Conservation (phyloP, 2,329 filamentous ascomycete genomes). For the Neoarthrinium moseri region DNA sequence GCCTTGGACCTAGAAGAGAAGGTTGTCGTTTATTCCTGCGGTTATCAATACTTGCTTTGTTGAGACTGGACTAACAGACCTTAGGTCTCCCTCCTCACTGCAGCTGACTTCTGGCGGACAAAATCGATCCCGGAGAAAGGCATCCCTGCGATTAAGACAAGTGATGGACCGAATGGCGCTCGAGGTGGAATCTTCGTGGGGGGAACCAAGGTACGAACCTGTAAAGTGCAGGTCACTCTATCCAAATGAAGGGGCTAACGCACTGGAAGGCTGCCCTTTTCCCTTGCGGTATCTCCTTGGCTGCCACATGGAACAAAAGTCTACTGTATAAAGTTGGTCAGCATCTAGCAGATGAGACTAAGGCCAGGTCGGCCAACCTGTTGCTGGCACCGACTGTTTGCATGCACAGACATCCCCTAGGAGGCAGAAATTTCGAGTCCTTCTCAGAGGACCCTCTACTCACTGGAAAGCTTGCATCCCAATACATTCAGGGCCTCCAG, state of each 20-base stretch:
- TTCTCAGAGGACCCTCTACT: conserved; percentile 82
- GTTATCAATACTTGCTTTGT: background rate
- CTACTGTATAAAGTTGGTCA: conserved; percentile 68
- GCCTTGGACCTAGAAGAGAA: conserved; percentile 58
- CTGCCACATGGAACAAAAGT: conserved; percentile 75
- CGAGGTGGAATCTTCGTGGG: conserved; percentile 68
- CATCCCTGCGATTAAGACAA: conserved; percentile 64
- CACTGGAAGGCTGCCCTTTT: conserved; percentile 66
- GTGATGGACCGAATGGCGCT: conserved; percentile 69
- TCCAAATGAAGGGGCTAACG: conserved; percentile 8
- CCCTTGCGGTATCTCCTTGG: conserved; percentile 75
- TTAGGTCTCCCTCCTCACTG: conserved; percentile 58
- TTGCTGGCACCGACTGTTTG: conserved; percentile 77
- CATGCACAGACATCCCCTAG: conserved; percentile 78
- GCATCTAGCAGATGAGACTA: conserved; percentile 69
- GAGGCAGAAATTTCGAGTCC: conserved; percentile 84
- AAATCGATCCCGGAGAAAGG: conserved; percentile 60
- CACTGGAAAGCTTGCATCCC: conserved; percentile 69
- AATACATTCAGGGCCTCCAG: conserved; percentile 72
- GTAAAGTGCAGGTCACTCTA: background rate
- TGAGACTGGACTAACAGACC: conserved; percentile 11
- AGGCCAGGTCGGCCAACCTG: conserved; percentile 71
- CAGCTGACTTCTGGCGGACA: conserved; percentile 70
- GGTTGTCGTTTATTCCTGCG: conserved; percentile 28
- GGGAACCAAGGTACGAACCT: conserved; percentile 51